Evolutionary conservation across 2,329 filamentous ascomycete species (phyloP).

Genomic region (Fusarium equiseti): DNA sequence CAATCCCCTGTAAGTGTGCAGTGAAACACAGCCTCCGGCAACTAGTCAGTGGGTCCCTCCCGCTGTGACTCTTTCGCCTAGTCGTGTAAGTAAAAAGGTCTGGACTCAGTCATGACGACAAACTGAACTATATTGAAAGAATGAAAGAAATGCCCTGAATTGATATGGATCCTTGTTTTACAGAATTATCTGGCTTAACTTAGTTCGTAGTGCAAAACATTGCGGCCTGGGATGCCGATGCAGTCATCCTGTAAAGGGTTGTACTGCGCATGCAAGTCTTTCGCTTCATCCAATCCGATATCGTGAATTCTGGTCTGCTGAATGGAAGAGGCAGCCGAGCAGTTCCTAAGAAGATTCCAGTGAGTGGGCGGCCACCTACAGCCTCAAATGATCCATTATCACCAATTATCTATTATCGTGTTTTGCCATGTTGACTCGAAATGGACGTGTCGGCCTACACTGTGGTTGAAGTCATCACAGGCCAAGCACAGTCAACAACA

Average conservation of each 20-base stretch:
- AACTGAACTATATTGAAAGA: not conserved
- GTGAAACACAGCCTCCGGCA: slow-evolving; percentile 27
- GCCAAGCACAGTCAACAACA: not conserved
- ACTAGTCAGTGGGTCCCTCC: slow-evolving; percentile 4
- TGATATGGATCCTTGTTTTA: not conserved
- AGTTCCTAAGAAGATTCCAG: not conserved
- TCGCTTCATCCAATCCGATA: slow-evolving; percentile 13
- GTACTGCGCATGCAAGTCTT: slow-evolving; percentile 12
- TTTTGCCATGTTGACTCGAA: too few species aligned
- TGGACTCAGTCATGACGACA: slow-evolving; percentile 18
- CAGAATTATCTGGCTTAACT: not conserved
- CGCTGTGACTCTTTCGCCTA: slow-evolving; percentile 27
- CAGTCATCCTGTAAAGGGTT: slow-evolving; percentile 24
- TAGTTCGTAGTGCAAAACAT: not conserved
- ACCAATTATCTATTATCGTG: not conserved
- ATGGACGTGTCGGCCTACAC: too few species aligned
- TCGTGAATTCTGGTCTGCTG: not conserved
- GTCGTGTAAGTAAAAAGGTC: not conserved
- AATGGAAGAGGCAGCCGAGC: slow-evolving; percentile 19
- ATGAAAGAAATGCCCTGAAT: slow-evolving; percentile 1
- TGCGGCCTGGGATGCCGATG: not conserved
- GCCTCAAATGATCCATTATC: not conserved
- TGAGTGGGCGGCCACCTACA: not conserved
- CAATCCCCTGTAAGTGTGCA: slow-evolving; percentile 9
- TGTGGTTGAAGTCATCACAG: not conserved